Conservation (phyloP, 768 basidiomycete species). For the Chalciporus sphaerocephalus region DNA sequence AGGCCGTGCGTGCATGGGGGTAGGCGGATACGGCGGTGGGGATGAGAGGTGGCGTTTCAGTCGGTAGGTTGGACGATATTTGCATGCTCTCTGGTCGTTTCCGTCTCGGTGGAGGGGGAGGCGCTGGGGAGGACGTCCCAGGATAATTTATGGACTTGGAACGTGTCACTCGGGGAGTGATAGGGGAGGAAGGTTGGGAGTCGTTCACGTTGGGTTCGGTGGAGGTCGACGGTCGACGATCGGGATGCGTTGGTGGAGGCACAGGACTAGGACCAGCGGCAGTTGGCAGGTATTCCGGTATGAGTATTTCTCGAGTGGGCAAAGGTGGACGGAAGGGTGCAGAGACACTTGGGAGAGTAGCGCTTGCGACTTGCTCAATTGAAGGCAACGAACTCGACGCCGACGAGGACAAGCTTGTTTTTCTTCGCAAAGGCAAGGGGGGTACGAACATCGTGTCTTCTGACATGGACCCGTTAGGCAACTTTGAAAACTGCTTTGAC, state of each 20-base stretch:
- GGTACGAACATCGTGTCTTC: constrained; percentile 26
- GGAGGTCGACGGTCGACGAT: constrained; percentile 36
- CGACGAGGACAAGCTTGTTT: constrained; percentile 33
- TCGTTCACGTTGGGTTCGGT: constrained; percentile 25
- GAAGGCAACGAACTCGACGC: constrained; percentile 33
- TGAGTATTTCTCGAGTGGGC: constrained; percentile 20
- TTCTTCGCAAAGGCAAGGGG: constrained; percentile 35
- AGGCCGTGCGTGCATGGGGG: constrained; percentile 16
- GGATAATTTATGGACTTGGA: constrained; percentile 54
- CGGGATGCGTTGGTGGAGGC: constrained; percentile 54
- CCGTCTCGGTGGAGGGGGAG: constrained; percentile 46
- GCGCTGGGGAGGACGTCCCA: constrained; percentile 30
- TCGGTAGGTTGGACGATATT: constrained; percentile 26
- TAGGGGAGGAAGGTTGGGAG: constrained; percentile 21
- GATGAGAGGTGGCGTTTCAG: constrained; percentile 9
- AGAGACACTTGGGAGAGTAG: constrained; percentile 22
- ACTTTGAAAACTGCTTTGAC: constrained; percentile 15
- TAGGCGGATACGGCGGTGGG: constrained; percentile 8
- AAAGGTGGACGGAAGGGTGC: constrained; percentile 20
- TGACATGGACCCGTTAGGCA: constrained; percentile 10
- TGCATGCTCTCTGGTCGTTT: constrained; percentile 66
- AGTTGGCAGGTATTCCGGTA: not conserved
- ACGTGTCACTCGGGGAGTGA: constrained; percentile 42
- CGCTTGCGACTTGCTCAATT: constrained; percentile 41
- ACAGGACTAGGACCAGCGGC: constrained; percentile 26